Evolutionary conservation across 2,329 filamentous ascomycete genomes (phyloP).

Genomic region (Sclerotiophoma versabilis): DNA sequence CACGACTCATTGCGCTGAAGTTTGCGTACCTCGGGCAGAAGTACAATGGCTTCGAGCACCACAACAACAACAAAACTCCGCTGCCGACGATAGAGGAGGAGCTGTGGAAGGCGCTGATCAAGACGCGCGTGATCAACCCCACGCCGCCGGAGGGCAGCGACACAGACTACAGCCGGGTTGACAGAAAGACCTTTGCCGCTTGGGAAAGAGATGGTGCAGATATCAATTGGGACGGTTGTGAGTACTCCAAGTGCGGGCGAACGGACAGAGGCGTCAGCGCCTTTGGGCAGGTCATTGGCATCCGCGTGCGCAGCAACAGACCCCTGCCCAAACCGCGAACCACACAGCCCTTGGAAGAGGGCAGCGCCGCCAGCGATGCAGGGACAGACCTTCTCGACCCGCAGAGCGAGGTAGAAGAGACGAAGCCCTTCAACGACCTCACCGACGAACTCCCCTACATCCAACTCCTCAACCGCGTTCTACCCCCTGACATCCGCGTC

Average conservation of each 20-base stretch:
- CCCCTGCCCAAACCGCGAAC: conserved; percentile 57
- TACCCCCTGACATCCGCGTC: conserved; percentile 88
- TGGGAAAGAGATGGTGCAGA: conserved; percentile 50
- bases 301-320: conserved; percentile 80
- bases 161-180: conserved; percentile 43
- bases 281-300: conserved; percentile 91
- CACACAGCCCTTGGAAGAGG: conserved; percentile 13
- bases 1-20: conserved; percentile 87
- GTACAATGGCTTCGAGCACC: conserved; percentile 94
- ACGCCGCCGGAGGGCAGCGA: conserved; percentile 25
- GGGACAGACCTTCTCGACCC: conserved; percentile 1
- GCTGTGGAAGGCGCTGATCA: conserved; percentile 88
- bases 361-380: not conserved
- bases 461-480: conserved; percentile 81
- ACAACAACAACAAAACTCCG: conserved; percentile 70
- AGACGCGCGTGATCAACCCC: conserved; percentile 73
- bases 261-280: conserved; percentile 94
- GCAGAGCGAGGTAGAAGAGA: conserved; percentile 21
- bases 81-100: conserved; percentile 90
- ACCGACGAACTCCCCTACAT: conserved; percentile 85
- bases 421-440: conserved; percentile 67
- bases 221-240: conserved; percentile 81
- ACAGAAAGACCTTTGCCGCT: conserved; percentile 44
- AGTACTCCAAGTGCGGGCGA: conserved; percentile 94
- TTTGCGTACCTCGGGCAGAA: conserved; percentile 90